Conservation (phyloP, 257 asterid species). For the Solanum megistacrolobum region DNA sequence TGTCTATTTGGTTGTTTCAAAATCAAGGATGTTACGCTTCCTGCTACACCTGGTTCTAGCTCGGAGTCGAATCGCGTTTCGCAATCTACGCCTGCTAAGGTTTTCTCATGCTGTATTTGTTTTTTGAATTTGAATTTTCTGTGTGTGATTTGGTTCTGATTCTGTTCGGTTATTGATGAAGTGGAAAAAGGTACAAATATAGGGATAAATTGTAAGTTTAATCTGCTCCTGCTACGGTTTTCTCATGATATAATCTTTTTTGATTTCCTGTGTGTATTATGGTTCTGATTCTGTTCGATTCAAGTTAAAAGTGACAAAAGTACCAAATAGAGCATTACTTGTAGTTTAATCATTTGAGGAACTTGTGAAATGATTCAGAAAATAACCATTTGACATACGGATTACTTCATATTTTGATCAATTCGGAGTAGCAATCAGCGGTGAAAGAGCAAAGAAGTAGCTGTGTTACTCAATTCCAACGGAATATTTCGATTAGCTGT, state of each 20-base stretch:
- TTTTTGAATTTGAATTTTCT: neutral
- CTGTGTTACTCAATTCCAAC: neutral
- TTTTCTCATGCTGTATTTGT: neutral
- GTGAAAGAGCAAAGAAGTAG: neutral
- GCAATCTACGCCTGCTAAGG: neutral
- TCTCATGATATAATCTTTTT: neutral
- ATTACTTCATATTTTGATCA: neutral
- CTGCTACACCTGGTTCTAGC: neutral
- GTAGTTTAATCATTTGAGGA: neutral
- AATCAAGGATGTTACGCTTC: slow-evolving; percentile 10
- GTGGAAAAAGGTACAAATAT: neutral
- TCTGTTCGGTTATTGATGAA: neutral
- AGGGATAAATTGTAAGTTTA: neutral
- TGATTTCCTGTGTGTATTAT: neutral
- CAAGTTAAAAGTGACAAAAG: neutral
- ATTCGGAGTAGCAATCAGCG: neutral
- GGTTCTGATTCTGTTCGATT: neutral
- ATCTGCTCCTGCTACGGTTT: neutral
- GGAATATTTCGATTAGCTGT: neutral
- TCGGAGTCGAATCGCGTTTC: neutral
- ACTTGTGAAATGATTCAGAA: neutral
- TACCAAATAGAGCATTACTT: neutral
- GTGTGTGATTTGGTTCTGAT: neutral
- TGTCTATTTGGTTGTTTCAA: slow-evolving; percentile 68
- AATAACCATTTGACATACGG: neutral